phyloP scores from a whole-genome alignment of 208 protist species.

The Kentomonas sorsogonicus region DNA sequence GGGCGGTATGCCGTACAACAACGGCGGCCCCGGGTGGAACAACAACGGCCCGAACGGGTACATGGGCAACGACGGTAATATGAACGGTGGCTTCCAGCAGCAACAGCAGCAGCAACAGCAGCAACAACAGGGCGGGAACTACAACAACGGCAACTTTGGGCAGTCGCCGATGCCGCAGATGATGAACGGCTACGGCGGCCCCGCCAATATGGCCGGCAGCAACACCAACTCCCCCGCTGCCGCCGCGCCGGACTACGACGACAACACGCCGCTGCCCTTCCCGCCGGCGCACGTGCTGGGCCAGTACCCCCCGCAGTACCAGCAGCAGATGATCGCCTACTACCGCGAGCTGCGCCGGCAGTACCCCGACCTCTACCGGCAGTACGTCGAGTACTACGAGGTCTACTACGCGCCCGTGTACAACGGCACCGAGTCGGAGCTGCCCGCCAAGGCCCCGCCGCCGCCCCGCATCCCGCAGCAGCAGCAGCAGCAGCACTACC shows the following conservation, averaged over 20 bases:
- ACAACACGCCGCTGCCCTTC: constrained; percentile 35
- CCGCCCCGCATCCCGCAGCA: background rate
- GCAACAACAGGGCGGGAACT: no score
- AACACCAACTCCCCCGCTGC: background rate
- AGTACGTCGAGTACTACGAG: constrained; percentile 51
- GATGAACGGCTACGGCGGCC: no score
- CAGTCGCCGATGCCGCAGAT: no score
- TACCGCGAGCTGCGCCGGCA: constrained; percentile 36
- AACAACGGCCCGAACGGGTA: no score
- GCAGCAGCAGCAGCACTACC: constrained; percentile 8
- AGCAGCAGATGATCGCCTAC: constrained; percentile 40
- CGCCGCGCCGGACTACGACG: constrained; percentile 5
- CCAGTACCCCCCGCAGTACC: constrained; percentile 43
- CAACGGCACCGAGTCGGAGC: background rate
- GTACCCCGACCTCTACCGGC: constrained; percentile 48
- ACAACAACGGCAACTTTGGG: no score
- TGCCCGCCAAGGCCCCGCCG: constrained; percentile 1
- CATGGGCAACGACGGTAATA: no score
- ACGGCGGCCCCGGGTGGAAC: no score
- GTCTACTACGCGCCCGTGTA: constrained; percentile 43
- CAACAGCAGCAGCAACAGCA: no score
- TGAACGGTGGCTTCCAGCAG: no score
- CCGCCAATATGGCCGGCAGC: no score
- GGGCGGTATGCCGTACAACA: no score
- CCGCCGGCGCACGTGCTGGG: constrained; percentile 37